phyloP scores from a whole-genome alignment of 371 early-diverging fungal species.

The Capniomyces stellatus region DNA sequence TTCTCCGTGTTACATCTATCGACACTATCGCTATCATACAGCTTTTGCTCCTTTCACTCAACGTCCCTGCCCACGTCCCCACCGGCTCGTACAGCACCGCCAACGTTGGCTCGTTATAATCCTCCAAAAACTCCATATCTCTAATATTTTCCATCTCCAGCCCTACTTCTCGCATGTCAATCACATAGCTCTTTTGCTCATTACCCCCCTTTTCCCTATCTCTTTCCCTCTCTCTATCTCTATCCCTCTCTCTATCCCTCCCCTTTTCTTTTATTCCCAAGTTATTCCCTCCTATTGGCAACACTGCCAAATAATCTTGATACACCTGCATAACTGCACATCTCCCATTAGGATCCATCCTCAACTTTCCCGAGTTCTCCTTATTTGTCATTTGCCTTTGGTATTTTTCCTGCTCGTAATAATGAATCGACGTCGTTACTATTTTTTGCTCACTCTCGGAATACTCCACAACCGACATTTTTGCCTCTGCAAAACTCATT shows the following conservation, averaged over 20 bases:
- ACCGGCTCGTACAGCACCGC: constrained; percentile 74
- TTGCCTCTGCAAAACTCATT: constrained; percentile 81
- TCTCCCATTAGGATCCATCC: constrained; percentile 61
- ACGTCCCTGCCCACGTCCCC: constrained; percentile 75
- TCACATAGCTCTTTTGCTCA: constrained; percentile 58
- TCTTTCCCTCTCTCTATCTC: constrained; percentile 25
- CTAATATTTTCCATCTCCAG: constrained; percentile 58
- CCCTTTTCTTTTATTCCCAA: background rate
- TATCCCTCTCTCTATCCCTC: background rate
- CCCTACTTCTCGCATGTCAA: constrained; percentile 48
- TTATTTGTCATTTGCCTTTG: constrained; percentile 27
- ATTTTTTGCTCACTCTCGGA: constrained; percentile 50
- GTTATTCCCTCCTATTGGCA: constrained; percentile 41
- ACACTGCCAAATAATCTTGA: constrained; percentile 69
- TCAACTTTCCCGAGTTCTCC: constrained; percentile 39
- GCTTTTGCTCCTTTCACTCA: constrained; percentile 38
- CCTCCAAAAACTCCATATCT: constrained; percentile 77
- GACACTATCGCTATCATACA: constrained; percentile 67
- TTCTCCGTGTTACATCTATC: constrained; percentile 51
- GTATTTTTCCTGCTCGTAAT: constrained; percentile 76
- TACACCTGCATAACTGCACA: constrained; percentile 78
- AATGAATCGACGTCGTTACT: constrained; percentile 87
- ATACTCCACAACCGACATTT: constrained; percentile 88
- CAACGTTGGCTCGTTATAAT: constrained; percentile 83
- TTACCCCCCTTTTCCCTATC: constrained; percentile 40